phyloP scores from a whole-genome alignment of 257 asterid species.

The Voacanga thouarsii region DNA sequence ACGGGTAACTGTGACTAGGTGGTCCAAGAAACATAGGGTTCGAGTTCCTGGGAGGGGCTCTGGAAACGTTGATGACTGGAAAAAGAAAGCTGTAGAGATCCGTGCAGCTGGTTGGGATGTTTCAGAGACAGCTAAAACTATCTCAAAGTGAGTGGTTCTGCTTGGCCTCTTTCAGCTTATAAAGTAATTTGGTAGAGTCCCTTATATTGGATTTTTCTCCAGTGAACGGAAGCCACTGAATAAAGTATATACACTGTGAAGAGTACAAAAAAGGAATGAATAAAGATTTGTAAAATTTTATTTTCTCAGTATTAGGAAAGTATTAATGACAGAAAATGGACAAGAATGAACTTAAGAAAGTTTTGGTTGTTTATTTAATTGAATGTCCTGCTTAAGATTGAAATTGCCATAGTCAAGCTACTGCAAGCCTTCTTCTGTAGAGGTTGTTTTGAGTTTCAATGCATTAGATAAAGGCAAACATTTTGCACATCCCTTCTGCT shows the following conservation, averaged over 20 bases:
- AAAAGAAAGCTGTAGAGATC: constrained; percentile 53
- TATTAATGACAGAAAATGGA: too few relatives aligned
- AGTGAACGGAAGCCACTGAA: neutral
- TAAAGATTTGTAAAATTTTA: neutral
- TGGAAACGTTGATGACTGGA: constrained; percentile 58
- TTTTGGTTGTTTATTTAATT: too few relatives aligned
- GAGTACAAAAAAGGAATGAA: too few relatives aligned
- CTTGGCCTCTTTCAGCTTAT: neutral
- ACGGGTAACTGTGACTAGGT: constrained; percentile 75
- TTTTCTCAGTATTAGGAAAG: too few relatives aligned
- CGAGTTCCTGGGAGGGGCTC: constrained; percentile 43
- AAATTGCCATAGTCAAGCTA: too few relatives aligned
- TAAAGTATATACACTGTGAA: neutral
- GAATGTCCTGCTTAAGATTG: too few relatives aligned
- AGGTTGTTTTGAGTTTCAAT: too few relatives aligned
- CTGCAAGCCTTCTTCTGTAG: neutral
- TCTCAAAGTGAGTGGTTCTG: constrained; percentile 52
- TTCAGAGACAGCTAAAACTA: constrained; percentile 54
- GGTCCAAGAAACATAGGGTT: constrained; percentile 70
- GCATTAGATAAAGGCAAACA: too few relatives aligned
- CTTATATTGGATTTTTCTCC: neutral
- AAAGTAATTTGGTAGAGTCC: neutral
- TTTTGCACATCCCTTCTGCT: neutral
- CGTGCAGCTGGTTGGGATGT: constrained; percentile 60
- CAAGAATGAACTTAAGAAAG: too few relatives aligned